Evolutionary conservation across 164 flowering plant species (phyloP), one percentile per base, ranked within the genome.

Genomic region (Saururus chinensis): DNA sequence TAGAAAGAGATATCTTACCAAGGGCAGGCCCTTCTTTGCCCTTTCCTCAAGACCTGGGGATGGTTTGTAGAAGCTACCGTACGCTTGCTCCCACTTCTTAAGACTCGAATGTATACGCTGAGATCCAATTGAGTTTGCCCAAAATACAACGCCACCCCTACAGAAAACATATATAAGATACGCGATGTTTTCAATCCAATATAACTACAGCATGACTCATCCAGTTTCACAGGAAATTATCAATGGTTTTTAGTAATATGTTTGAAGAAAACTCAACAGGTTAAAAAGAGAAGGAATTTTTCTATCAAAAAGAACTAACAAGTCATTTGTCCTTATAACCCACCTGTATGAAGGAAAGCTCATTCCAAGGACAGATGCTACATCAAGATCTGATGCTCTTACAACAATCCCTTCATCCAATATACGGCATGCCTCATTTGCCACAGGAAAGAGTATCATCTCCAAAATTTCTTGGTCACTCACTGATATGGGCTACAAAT

Each of bases 281-380:
- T n/a, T n/a, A n/a, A n/a, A n/a, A n/a, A n/a, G n/a, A n/a, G n/a
- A n/a, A n/a, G n/a, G n/a, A n/a, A n/a, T n/a, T n/a, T n/a, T n/a
- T n/a, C n/a, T n/a, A n/a, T n/a, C n/a, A n/a, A n/a, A n/a, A n/a
- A n/a, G n/a, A n/a, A n/a, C n/a, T n/a, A n/a, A n/a, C n/a, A n/a
- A n/a, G n/a, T n/a, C n/a, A n/a, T n/a, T n/a, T n/a, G n/a, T n/a
- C n/a, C n/a, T n/a, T n/a, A n/a, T n/a, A n/a, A 75, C 85, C 70
- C 57, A 93, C 99, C 97, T 84, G 62, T 88, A 88, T 56, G 84
- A 71, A 19, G 99, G 99, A 72, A 93, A 93, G 68, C 99, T 78
- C 99, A 93, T 87, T 73, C 99, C 97, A 61, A 88, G 91, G 65
- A 93, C 83, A 66, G 97, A 84, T 67, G 97, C 85, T 68, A 80